Evolutionary conservation across 75 land plant species (phyloP).

Genomic region (Azolla pinnata): DNA sequence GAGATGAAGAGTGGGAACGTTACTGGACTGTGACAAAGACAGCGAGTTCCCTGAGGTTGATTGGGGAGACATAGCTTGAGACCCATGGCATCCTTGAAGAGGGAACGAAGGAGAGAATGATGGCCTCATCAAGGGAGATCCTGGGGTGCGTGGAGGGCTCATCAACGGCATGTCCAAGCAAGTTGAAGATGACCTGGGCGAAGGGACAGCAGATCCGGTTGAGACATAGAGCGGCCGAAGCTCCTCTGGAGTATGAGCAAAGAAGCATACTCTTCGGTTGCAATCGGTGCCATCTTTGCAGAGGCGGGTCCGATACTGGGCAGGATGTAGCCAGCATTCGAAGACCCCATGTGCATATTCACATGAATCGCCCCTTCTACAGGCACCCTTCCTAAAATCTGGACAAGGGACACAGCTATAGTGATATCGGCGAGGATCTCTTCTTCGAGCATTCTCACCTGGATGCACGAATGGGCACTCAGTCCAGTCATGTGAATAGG

Average conservation of each 20-base stretch:
- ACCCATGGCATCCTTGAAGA: constrained; percentile 16
- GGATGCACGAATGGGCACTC: constrained; percentile 91
- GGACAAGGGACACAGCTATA: constrained; percentile 88
- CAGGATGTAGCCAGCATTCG: constrained; percentile 81
- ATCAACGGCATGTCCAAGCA: constrained; percentile 31
- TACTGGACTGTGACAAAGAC: constrained; percentile 21
- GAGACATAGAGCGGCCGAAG: constrained; percentile 52
- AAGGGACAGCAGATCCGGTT: constrained; percentile 39
- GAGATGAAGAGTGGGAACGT: constrained; percentile 33
- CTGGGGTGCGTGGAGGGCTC: constrained; percentile 28
- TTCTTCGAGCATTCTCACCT: constrained; percentile 69
- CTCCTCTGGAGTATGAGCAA: constrained; percentile 75
- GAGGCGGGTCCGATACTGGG: constrained; percentile 64
- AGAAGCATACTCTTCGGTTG: constrained; percentile 62
- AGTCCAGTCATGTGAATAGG: constrained; percentile 83
- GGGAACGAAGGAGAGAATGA: constrained; percentile 24
- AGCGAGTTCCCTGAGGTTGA: constrained; percentile 53
- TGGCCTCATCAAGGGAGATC: constrained; percentile 25
- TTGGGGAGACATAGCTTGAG: constrained; percentile 42
- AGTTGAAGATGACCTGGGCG: constrained; percentile 35
- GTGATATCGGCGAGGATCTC: constrained; percentile 59
- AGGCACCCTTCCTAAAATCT: constrained; percentile 66
- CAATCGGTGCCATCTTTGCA: constrained; percentile 76
- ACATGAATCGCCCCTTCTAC: constrained; percentile 57
- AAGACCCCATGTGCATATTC: constrained; percentile 81